phyloP scores from a whole-genome alignment of 139 green algal genomes.

The Yamagishiella unicocca region DNA sequence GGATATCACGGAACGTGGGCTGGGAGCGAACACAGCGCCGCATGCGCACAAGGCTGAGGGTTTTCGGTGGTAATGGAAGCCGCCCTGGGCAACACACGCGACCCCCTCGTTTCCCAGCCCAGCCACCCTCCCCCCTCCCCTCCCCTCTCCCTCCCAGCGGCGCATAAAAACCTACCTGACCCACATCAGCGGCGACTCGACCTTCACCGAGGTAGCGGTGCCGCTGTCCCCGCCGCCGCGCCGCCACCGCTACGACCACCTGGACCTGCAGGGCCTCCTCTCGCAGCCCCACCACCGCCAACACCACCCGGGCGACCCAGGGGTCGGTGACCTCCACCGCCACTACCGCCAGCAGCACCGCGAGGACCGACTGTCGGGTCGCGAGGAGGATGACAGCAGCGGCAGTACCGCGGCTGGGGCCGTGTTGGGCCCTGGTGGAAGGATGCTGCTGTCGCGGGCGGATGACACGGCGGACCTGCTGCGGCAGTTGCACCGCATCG shows the following conservation, averaged over 20 bases:
- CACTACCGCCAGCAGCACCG: neutral
- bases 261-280: neutral
- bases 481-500: slow-evolving; percentile 25
- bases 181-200: neutral
- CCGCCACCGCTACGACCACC: neutral
- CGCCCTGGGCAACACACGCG: too few relatives aligned
- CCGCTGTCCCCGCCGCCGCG: neutral
- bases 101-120: too few relatives aligned
- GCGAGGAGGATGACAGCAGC: neutral
- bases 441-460: neutral
- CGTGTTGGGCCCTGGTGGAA: neutral
- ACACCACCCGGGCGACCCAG: neutral
- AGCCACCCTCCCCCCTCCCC: neutral
- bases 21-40: too few relatives aligned
- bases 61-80: too few relatives aligned
- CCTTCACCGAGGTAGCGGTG: neutral
- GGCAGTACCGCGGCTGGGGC: neutral
- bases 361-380: neutral
- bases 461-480: neutral
- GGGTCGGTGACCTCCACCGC: neutral
- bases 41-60: too few relatives aligned
- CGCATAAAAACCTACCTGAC: slow-evolving; percentile 11
- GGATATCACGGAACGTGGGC: too few relatives aligned
- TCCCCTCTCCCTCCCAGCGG: neutral
- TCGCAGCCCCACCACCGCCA: neutral